phyloP scores from a whole-genome alignment of 352 stramenopile species.

The Globisporangium spinosum region DNA sequence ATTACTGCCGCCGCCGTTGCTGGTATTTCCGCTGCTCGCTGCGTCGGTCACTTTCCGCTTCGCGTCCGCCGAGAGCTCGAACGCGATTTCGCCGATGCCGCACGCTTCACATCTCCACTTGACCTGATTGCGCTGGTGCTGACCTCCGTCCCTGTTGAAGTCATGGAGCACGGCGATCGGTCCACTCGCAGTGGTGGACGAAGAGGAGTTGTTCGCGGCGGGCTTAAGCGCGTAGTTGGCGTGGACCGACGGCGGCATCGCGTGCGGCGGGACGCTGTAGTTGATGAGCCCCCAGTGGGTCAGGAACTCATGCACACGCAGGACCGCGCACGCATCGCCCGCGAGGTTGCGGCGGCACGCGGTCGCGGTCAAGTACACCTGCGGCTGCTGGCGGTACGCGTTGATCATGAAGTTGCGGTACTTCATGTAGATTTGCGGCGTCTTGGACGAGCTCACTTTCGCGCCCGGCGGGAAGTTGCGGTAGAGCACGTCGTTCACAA shows the following conservation, averaged over 20 bases:
- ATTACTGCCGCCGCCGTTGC: conserved; percentile 14
- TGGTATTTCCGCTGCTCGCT: conserved; percentile 8
- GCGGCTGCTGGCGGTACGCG: conserved; percentile 71
- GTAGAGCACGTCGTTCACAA: conserved; percentile 28
- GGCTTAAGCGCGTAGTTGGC: conserved; percentile 53
- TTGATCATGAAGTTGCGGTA: conserved; percentile 88
- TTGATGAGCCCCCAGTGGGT: conserved; percentile 87
- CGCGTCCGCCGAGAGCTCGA: conserved; percentile 53
- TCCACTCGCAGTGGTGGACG: background rate
- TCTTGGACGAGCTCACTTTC: conserved; percentile 41
- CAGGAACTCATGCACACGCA: conserved; percentile 84
- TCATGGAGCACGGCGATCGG: conserved; percentile 35
- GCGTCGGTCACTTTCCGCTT: conserved; percentile 45
- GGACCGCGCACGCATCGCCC: conserved; percentile 76
- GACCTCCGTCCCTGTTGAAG: conserved; percentile 4
- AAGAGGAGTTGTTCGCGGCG: conserved; percentile 13
- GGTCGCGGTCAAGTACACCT: conserved; percentile 81
- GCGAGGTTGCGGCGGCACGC: conserved; percentile 78
- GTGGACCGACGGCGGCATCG: conserved; percentile 49
- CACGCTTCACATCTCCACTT: conserved; percentile 48
- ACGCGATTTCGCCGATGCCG: conserved; percentile 33
- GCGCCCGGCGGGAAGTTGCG: conserved; percentile 21
- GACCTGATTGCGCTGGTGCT: background rate
- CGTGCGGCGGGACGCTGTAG: conserved; percentile 75
- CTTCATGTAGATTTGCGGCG: conserved; percentile 69